Conservation (phyloP, 148 eudicot species). For the Spergularia marina region DNA sequence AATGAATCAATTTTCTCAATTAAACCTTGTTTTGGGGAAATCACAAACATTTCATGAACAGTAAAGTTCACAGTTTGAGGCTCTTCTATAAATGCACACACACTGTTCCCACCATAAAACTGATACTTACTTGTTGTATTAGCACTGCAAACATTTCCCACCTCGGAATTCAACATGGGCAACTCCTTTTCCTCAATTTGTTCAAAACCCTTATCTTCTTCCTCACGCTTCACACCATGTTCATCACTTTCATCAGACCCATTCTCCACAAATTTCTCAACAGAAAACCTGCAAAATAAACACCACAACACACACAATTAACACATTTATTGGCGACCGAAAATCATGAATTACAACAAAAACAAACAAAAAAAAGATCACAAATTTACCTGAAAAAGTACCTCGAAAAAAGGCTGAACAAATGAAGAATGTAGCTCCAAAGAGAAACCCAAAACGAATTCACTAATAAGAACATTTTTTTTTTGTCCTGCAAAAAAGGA, state of each 20-base stretch:
- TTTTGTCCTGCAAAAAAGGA: not conserved
- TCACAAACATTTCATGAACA: slow-evolving; percentile 54
- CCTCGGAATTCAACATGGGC: slow-evolving; percentile 17
- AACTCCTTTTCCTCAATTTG: slow-evolving; percentile 12
- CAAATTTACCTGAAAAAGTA: slow-evolving; percentile 38
- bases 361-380: not conserved
- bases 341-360: slow-evolving; percentile 3
- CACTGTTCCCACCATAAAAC: slow-evolving; percentile 37
- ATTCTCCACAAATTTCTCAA: slow-evolving; percentile 19
- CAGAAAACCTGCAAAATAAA: slow-evolving; percentile 21
- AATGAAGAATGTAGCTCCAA: slow-evolving; percentile 32
- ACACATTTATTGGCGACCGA: not conserved
- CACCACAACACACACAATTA: not conserved
- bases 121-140: slow-evolving; percentile 49
- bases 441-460: slow-evolving; percentile 40
- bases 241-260: slow-evolving; percentile 17
- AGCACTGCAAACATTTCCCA: slow-evolving; percentile 17
- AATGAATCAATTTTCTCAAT: slow-evolving; percentile 12
- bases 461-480: slow-evolving; percentile 32
- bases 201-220: slow-evolving; percentile 14
- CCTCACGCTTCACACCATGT: slow-evolving; percentile 12
- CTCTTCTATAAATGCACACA: slow-evolving; percentile 48
- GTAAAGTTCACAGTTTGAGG: slow-evolving; percentile 48
- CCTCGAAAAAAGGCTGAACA: slow-evolving; percentile 35
- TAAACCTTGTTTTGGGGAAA: slow-evolving; percentile 17